These are phyloP conservation scores for Prunus salicina DNA, from an alignment of 306 rosid species.

Conservation along the genomic window DNA sequence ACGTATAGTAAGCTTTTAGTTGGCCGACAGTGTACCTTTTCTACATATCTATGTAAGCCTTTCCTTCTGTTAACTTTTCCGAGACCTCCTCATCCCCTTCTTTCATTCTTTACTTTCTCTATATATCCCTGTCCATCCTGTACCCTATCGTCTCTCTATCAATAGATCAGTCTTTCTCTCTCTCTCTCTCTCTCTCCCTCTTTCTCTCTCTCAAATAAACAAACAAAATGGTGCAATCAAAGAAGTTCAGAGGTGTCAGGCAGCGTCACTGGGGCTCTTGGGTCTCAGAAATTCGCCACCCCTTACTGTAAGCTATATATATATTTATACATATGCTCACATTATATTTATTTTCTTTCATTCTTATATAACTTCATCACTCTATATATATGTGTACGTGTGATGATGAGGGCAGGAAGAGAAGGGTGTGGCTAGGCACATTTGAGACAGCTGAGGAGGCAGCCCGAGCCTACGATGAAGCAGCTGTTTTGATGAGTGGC, in stretches of 20 bases:
- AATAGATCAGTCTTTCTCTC: not conserved
- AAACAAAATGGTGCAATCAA: slow-evolving; percentile 33
- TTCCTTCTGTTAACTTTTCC: not conserved
- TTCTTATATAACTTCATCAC: too few relatives aligned
- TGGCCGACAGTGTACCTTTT: not conserved
- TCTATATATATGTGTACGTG: not conserved
- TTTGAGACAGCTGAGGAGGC: slow-evolving; percentile 53
- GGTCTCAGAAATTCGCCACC: slow-evolving; percentile 59
- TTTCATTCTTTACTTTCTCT: not conserved
- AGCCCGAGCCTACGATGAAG: slow-evolving; percentile 46
- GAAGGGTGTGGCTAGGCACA: slow-evolving; percentile 57
- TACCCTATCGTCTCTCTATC: slow-evolving; percentile 32
- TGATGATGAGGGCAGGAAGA: slow-evolving; percentile 25
- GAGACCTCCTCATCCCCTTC: not conserved
- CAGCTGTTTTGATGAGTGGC: slow-evolving; percentile 47
- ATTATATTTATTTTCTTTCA: not conserved
- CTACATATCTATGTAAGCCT: not conserved
- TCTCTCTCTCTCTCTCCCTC: slow-evolving; percentile 14
- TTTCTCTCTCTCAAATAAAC: not conserved
- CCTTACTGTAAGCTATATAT: slow-evolving; percentile 36
- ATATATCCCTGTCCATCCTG: not conserved
- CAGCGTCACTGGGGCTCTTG: slow-evolving; percentile 61
- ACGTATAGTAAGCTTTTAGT: not conserved
- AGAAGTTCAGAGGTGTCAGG: slow-evolving; percentile 57
- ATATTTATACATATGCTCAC: not conserved